A percentile compares a stretch with the other conserved stretches of the same genome.
Conservation (phyloP, 139 green algal genomes). For the Chlamydomonas schloesseri region DNA sequence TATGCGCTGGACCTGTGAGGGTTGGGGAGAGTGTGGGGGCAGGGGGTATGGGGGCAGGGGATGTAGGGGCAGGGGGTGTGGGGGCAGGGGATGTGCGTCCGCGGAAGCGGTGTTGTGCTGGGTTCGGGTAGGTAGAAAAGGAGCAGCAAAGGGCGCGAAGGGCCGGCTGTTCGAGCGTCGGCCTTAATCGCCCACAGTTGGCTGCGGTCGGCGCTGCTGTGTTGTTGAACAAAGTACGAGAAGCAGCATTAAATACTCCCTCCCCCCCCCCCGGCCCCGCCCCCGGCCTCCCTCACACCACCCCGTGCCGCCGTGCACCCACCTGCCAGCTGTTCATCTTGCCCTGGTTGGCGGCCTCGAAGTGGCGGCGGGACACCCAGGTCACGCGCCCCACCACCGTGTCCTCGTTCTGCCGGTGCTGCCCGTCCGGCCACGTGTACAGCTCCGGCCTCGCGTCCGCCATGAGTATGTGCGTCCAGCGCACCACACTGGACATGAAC, state of each 20-base stretch:
- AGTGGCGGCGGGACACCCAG: constrained; percentile 25
- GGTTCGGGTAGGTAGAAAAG: too few species aligned
- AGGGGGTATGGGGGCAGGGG: too few species aligned
- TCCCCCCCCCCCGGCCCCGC: not conserved
- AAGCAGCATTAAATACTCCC: too few species aligned
- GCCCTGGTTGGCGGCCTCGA: constrained; percentile 23
- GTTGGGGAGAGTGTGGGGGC: too few species aligned
- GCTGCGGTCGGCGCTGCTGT: too few species aligned
- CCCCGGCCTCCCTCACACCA: not conserved
- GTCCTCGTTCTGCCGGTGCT: constrained; percentile 38
- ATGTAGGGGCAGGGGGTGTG: too few species aligned
- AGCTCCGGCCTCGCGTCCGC: constrained; percentile 18
- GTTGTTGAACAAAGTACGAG: too few species aligned
- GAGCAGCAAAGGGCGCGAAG: too few species aligned
- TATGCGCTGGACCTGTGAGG: constrained; percentile 14
- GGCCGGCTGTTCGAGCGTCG: too few species aligned
- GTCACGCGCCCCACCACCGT: constrained; percentile 23
- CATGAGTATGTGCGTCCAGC: constrained; percentile 21
- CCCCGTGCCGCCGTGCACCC: not conserved
- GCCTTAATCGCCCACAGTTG: too few species aligned
- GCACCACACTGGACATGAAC: not conserved
- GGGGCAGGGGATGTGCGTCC: too few species aligned
- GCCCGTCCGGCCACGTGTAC: constrained; percentile 37
- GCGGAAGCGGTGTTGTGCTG: too few species aligned
- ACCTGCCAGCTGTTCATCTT: constrained; percentile 31